phyloP scores from a whole-genome alignment of 2,329 filamentous ascomycete genomes.

The Bretziella fagacearum region DNA sequence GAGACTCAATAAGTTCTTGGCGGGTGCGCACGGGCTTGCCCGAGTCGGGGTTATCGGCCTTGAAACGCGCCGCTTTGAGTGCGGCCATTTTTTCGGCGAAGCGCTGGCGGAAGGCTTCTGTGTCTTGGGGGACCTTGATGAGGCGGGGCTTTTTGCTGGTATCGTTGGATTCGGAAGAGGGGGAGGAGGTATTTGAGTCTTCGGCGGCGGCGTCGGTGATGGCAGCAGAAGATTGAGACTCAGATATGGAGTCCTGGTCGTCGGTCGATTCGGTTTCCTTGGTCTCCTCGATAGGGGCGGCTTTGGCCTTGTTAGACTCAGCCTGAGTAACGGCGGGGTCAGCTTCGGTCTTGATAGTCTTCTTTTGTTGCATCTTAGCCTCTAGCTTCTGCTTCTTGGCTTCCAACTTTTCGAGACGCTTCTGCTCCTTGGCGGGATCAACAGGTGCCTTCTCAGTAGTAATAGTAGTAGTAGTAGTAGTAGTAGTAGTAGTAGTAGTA shows the following conservation, averaged over 20 bases:
- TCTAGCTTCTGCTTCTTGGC: conserved; percentile 26
- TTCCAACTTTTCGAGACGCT: conserved; percentile 33
- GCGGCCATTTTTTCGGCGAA: conserved; percentile 71
- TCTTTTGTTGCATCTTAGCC: conserved; percentile 18
- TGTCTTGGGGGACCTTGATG: conserved; percentile 51
- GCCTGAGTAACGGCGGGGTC: conserved; percentile 14
- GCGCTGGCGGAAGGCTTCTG: conserved; percentile 58
- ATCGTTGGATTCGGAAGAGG: conserved; percentile 47
- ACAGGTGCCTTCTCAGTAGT: conserved; percentile 18
- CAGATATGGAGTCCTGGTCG: conserved; percentile 5
- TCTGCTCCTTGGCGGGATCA: conserved; percentile 34
- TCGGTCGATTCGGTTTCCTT: background rate
- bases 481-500: too few species aligned
- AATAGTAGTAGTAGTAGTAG: too few species aligned
- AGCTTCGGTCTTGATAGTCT: background rate
- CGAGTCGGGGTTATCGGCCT: conserved; percentile 61
- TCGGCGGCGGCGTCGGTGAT: conserved; percentile 27
- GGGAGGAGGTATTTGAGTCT: conserved; percentile 27
- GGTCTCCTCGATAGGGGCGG: background rate
- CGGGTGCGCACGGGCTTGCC: conserved; percentile 70
- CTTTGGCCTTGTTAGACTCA: conserved; percentile 7
- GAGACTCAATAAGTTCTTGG: conserved; percentile 79
- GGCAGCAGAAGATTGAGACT: conserved; percentile 15
- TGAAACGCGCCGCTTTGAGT: conserved; percentile 59
- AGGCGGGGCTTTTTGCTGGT: conserved; percentile 43